Conservation (phyloP, 2,329 filamentous ascomycete genomes). For the Paracoccidioides brasiliensis region DNA sequence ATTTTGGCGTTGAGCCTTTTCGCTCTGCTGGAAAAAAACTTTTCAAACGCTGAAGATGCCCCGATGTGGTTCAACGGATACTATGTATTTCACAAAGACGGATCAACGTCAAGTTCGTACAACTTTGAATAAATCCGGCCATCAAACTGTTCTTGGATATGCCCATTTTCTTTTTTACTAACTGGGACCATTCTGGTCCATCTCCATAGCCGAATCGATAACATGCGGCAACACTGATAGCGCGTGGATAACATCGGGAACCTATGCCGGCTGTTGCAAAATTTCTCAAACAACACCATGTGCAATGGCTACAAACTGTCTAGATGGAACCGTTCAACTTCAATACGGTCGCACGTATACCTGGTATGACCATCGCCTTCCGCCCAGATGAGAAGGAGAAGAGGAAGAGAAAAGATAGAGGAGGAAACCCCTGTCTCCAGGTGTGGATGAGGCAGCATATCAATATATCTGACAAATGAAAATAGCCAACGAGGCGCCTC, state of each 20-base stretch:
- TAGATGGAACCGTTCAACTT: not conserved
- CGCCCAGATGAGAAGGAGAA: not conserved
- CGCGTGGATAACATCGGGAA: not conserved
- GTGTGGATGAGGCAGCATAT: not conserved
- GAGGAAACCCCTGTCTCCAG: not conserved
- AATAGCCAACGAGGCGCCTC: not conserved
- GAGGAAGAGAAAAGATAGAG: not conserved
- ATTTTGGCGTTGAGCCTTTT: not conserved
- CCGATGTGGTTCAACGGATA: slow-evolving; percentile 4
- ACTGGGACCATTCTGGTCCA: not conserved
- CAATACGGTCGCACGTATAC: not conserved
- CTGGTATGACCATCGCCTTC: not conserved
- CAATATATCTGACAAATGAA: not conserved
- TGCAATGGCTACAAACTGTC: not conserved
- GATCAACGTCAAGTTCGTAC: not conserved
- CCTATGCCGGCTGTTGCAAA: slow-evolving; percentile 1
- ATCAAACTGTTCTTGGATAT: not conserved
- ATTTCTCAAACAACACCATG: not conserved
- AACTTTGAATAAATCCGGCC: not conserved
- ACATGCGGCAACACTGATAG: not conserved
- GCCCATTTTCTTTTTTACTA: not conserved
- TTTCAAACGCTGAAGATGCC: not conserved
- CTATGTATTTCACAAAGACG: not conserved
- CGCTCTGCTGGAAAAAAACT: not conserved
- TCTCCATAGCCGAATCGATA: slow-evolving; percentile 2